Evolutionary conservation across 2,329 filamentous ascomycete genomes (phyloP).

Genomic region (Talaromyces sp.): DNA sequence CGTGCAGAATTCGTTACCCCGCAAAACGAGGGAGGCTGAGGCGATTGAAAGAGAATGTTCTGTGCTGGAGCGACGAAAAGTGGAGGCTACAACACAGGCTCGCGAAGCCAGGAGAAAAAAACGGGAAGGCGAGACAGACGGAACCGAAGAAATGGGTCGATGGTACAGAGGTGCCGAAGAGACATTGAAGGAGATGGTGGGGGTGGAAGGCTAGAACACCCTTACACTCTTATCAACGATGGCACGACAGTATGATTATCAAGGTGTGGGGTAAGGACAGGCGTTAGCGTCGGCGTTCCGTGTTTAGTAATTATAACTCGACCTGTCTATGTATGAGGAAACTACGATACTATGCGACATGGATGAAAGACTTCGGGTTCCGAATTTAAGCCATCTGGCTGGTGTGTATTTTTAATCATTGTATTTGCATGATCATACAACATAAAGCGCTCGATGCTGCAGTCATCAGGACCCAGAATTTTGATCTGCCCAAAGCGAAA

Average conservation of each 20-base stretch:
- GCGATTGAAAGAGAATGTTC: conserved; percentile 48
- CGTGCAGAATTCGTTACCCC: conserved; percentile 48
- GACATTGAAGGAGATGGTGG: conserved; percentile 44
- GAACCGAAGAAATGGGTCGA: conserved; percentile 49
- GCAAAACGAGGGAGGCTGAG: conserved; percentile 48
- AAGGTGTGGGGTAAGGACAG: conserved; percentile 19
- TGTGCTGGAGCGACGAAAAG: conserved; percentile 48
- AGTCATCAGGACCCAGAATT: conserved; percentile 39
- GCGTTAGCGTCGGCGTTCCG: neutral
- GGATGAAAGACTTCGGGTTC: conserved; percentile 25
- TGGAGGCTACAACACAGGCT: conserved; percentile 49
- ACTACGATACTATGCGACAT: neutral
- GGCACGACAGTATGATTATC: conserved; percentile 25
- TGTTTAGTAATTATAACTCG: neutral
- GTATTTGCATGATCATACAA: conserved; percentile 45
- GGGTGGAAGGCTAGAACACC: conserved; percentile 28
- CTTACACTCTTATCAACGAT: conserved; percentile 9
- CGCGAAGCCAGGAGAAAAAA: conserved; percentile 49
- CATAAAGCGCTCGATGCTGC: conserved; percentile 42
- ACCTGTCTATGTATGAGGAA: neutral
- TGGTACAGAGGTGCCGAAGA: conserved; percentile 49
- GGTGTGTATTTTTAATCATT: conserved; percentile 36
- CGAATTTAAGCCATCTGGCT: conserved; percentile 41
- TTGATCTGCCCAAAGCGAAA: conserved; percentile 40
- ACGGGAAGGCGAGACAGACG: conserved; percentile 49